These are phyloP conservation scores for Baeospora myosura DNA, from an alignment of 1,284 basidiomycete genomes.

Conservation along the genomic window DNA sequence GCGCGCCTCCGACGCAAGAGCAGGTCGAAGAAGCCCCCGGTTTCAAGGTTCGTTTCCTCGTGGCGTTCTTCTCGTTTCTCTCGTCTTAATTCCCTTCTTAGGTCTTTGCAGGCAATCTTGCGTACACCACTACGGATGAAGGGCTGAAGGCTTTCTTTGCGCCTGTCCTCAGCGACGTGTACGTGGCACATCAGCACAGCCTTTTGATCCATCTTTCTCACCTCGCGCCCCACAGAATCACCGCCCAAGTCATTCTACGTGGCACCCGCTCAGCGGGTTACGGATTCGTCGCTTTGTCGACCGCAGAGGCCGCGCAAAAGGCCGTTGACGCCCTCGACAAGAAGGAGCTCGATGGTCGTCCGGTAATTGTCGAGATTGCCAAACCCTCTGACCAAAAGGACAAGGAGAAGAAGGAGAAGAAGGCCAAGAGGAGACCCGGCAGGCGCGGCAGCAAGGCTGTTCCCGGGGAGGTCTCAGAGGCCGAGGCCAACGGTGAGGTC, in stretches of 20 bases:
- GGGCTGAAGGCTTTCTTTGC: constrained; percentile 85
- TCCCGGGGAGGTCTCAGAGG: constrained; percentile 78
- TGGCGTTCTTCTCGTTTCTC: constrained; percentile 15
- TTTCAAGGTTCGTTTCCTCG: constrained; percentile 53
- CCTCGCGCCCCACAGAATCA: constrained; percentile 22
- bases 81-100: constrained; percentile 22
- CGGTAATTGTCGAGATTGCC: constrained; percentile 83
- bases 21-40: constrained; percentile 61
- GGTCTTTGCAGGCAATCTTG: constrained; percentile 86
- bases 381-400: constrained; percentile 83
- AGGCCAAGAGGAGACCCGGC: constrained; percentile 67
- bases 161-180: constrained; percentile 77
- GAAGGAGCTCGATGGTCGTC: constrained; percentile 81
- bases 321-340: constrained; percentile 84
- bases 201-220: constrained; percentile 18
- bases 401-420: constrained; percentile 72
- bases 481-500: constrained; percentile 71
- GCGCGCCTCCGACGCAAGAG: constrained; percentile 71
- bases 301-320: constrained; percentile 75
- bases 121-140: constrained; percentile 83
- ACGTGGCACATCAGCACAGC: constrained; percentile 38
- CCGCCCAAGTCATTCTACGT: constrained; percentile 76
- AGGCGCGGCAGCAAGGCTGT: constrained; percentile 78
- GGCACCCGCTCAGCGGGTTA: constrained; percentile 81
- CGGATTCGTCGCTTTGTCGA: constrained; percentile 83